Conservation (phyloP, 2,329 filamentous ascomycete species). For the Scedosporium boydii region DNA sequence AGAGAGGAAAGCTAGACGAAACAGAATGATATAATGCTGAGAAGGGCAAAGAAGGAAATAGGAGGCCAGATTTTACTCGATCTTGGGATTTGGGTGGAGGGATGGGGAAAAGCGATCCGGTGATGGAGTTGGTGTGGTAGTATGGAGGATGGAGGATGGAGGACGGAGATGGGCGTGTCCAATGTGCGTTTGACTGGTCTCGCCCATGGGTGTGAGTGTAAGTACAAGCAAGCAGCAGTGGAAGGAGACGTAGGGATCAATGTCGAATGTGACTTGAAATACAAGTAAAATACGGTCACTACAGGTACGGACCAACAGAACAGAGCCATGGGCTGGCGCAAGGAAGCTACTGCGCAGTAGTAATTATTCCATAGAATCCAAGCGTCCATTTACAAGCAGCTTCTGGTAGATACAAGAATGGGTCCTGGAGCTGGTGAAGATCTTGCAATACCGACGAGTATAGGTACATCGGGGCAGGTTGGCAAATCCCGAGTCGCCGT, state of each 20-base stretch:
- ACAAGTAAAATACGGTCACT: background rate
- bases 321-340: background rate
- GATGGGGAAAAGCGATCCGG: background rate
- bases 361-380: too few species aligned
- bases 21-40: background rate
- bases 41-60: background rate
- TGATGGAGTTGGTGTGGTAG: constrained; percentile 5
- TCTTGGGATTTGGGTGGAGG: background rate
- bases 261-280: background rate
- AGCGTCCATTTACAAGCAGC: too few species aligned
- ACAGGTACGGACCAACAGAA: background rate
- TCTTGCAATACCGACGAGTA: background rate
- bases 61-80: background rate
- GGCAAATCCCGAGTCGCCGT: background rate
- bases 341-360: background rate
- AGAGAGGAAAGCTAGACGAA: background rate
- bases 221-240: background rate
- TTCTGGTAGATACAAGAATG: background rate
- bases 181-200: background rate
- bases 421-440: background rate
- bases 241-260: background rate
- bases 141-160: background rate
- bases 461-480: background rate
- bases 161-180: background rate
- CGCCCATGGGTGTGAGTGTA: too few species aligned